Conservation (phyloP, 768 basidiomycete genomes). For the Amyloporia xantha region DNA sequence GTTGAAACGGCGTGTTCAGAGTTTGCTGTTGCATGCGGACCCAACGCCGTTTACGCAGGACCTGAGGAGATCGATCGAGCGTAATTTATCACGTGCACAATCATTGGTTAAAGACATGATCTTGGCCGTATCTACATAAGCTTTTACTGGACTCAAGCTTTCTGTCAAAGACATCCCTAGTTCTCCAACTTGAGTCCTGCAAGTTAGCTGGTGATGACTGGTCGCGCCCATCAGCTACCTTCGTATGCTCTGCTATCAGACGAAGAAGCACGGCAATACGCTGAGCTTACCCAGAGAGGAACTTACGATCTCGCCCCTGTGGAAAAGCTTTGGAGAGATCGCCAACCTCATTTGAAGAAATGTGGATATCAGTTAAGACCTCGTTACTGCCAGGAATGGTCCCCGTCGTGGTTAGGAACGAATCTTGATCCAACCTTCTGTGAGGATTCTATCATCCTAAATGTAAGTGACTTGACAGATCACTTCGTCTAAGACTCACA, state of each 20-base stretch:
- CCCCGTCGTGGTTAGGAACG: conserved; percentile 11
- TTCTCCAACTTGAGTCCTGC: conserved; percentile 9
- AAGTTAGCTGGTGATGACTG: neutral
- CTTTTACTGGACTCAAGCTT: neutral
- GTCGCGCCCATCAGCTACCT: neutral
- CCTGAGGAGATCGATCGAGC: neutral
- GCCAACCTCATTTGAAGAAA: conserved; percentile 4
- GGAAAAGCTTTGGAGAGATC: conserved; percentile 11
- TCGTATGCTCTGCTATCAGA: conserved; percentile 3
- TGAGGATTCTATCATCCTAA: conserved; percentile 13
- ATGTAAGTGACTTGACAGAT: conserved; percentile 1
- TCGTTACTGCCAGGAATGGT: conserved; percentile 9
- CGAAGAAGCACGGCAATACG: neutral
- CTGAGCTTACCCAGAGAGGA: neutral
- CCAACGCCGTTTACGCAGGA: too few relatives aligned
- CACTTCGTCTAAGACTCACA: neutral
- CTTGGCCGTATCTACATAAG: neutral
- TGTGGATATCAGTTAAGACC: conserved; percentile 16
- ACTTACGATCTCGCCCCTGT: conserved; percentile 1
- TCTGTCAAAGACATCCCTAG: too few relatives aligned
- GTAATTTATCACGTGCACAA: neutral
- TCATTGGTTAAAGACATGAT: neutral
- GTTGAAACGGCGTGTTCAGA: neutral
- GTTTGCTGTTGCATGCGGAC: too few relatives aligned
- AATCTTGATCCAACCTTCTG: conserved; percentile 6